Evolutionary conservation across 441 rosid species (phyloP), one percentile per base, ranked within the genome.

Genomic region (Erysimum cheiri): DNA sequence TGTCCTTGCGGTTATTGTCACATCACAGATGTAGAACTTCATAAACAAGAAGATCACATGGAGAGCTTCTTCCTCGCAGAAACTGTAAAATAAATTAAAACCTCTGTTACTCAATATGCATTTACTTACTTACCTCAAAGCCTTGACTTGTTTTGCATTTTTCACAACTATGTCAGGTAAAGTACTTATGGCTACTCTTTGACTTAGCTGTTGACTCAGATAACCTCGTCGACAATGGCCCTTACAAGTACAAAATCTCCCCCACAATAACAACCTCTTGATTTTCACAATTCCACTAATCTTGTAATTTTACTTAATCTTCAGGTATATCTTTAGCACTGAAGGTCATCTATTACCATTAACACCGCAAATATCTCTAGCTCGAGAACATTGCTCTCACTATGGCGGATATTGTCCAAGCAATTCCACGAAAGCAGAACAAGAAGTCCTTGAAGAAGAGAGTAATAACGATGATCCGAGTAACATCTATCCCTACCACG

Each of bases 41-140:
- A 95, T 75, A 72, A 89, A 74, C 85, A 71, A 77, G 98, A 90
- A 78, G 97, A 95, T 75, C 99, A 90, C 78, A 92, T 95, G 99
- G 99, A 95, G 81, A 95, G 99, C 83, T 95, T 95, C 80, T 95
- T 95, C 87, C 94, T 95, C 6, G 98, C 98, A 24, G 99, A 95
- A 92, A 95, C 99, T 1, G 99, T 95, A 80, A 17, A 3, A 13
- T 8, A 4, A 26, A n/a, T 0, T 6, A 11, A 77, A 81, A 52
- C 71, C 40, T 43, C 40, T 58, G 15, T 72, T 59, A 49, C 48
- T 44, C 58, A 33, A 19, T 19, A 55, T 60, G 36, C 31, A 47
- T 69, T 67, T 33, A 67, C 19, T 47, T 61, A 11, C 54, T 53
- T 57, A 15, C 56, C 43, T 37, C 56, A 56, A 59, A 63, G 8